phyloP scores from a whole-genome alignment of 2,329 filamentous ascomycete species.

The Botrytis cinerea region DNA sequence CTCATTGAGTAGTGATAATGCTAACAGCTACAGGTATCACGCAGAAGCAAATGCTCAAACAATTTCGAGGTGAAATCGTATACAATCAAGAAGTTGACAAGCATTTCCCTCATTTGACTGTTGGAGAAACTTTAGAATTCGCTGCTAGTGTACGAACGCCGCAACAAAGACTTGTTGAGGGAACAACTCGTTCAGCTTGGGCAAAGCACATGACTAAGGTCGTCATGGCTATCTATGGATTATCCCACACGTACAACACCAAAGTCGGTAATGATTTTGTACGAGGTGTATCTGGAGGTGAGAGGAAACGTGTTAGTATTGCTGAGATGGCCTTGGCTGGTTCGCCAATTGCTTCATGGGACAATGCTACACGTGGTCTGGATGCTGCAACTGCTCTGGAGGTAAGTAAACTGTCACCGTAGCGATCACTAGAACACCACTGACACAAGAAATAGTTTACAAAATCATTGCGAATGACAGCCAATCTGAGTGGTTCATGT shows the following conservation, averaged over 20 bases:
- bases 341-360: constrained; percentile 48
- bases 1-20: constrained; percentile 51
- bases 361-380: constrained; percentile 61
- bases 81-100: constrained; percentile 78
- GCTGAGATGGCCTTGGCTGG: constrained; percentile 67
- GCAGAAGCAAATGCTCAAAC: constrained; percentile 52
- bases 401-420: not conserved
- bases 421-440: not conserved
- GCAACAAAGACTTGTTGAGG: constrained; percentile 55
- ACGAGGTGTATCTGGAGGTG: constrained; percentile 68
- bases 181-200: constrained; percentile 59
- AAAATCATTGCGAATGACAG: constrained; percentile 62
- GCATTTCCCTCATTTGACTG: constrained; percentile 75
- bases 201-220: constrained; percentile 50
- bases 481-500: constrained; percentile 64
- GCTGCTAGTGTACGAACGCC: constrained; percentile 70
- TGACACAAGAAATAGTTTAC: constrained; percentile 55
- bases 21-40: constrained; percentile 49
- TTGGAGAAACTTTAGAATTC: constrained; percentile 73
- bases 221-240: constrained; percentile 67
- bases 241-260: constrained; percentile 70
- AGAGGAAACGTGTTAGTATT: constrained; percentile 79
- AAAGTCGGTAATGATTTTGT: constrained; percentile 76
- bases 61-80: constrained; percentile 65
- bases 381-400: constrained; percentile 72